Percentiles rank a stretch among this genome's conserved stretches.
These are phyloP conservation scores for Daldinia grandis DNA, from an alignment of 495 filamentous ascomycete genomes.

Conservation along the genomic window DNA sequence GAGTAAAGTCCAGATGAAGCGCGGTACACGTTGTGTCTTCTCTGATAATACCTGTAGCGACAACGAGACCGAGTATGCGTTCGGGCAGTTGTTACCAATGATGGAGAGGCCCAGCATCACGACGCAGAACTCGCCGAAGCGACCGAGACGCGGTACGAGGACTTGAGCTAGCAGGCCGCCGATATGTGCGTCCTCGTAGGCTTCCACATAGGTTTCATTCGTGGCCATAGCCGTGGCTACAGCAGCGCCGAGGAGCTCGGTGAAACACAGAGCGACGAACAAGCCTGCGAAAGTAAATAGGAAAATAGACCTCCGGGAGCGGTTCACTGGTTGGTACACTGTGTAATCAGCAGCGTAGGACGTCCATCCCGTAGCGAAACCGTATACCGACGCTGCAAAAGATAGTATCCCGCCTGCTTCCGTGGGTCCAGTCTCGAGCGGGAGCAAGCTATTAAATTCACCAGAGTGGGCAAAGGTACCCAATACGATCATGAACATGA, in stretches of 20 bases:
- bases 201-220: constrained; percentile 64
- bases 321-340: constrained; percentile 75
- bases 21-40: constrained; percentile 72
- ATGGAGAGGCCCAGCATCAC: constrained; percentile 81
- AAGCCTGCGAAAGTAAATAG: constrained; percentile 74
- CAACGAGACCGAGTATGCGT: constrained; percentile 83
- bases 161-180: constrained; percentile 77
- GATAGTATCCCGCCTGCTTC: constrained; percentile 74
- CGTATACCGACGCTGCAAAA: constrained; percentile 77
- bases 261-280: constrained; percentile 76
- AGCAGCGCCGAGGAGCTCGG: constrained; percentile 80
- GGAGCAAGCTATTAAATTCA: constrained; percentile 73
- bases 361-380: constrained; percentile 84
- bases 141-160: constrained; percentile 70
- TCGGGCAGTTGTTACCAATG: constrained; percentile 88
- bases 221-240: constrained; percentile 68
- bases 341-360: constrained; percentile 84
- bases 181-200: constrained; percentile 68
- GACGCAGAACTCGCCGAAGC: constrained; percentile 84
- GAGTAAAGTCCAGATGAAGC: constrained; percentile 78
- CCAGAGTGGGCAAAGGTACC: constrained; percentile 78
- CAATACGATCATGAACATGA: constrained; percentile 80
- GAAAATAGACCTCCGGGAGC: constrained; percentile 69
- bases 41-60: constrained; percentile 76
- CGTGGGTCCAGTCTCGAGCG: constrained; percentile 63